phyloP scores from a whole-genome alignment of 1,139 yeast species.

The Taphrina pruni region DNA sequence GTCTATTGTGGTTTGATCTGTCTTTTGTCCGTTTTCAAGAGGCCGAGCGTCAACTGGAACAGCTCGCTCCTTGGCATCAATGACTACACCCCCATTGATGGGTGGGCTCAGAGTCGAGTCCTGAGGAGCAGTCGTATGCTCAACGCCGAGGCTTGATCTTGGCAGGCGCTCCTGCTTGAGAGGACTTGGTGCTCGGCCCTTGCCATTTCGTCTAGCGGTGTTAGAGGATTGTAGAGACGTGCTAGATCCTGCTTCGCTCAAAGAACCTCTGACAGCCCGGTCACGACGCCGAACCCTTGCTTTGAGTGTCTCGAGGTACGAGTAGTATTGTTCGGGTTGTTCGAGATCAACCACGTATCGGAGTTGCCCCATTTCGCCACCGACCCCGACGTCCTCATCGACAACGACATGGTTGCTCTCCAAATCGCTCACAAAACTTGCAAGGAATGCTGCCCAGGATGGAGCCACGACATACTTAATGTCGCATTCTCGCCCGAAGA shows the following conservation, averaged over 20 bases:
- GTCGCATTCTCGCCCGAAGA: conserved; percentile 90
- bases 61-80: conserved; percentile 15
- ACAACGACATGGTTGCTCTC: conserved; percentile 77
- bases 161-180: conserved; percentile 19
- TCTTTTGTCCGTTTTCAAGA: background rate
- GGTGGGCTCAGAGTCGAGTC: background rate
- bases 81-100: background rate
- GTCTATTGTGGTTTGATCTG: background rate
- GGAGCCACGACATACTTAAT: conserved; percentile 77
- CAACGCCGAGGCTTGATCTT: conserved; percentile 8
- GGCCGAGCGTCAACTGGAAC: background rate
- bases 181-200: conserved; percentile 28
- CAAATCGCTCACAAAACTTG: conserved; percentile 80
- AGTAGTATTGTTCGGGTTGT: conserved; percentile 15
- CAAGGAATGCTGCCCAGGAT: conserved; percentile 82
- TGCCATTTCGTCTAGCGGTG: conserved; percentile 20
- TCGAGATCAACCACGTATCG: conserved; percentile 24
- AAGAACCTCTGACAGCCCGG: conserved; percentile 32
- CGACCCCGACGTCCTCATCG: conserved; percentile 55
- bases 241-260: conserved; percentile 18
- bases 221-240: background rate
- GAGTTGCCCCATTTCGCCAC: conserved; percentile 38
- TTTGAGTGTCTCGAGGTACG: conserved; percentile 31
- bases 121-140: background rate
- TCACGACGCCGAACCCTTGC: conserved; percentile 38